Base-by-base conservation (phyloP, 75 land plant genomes). In the Larix kaempferi region DNA sequence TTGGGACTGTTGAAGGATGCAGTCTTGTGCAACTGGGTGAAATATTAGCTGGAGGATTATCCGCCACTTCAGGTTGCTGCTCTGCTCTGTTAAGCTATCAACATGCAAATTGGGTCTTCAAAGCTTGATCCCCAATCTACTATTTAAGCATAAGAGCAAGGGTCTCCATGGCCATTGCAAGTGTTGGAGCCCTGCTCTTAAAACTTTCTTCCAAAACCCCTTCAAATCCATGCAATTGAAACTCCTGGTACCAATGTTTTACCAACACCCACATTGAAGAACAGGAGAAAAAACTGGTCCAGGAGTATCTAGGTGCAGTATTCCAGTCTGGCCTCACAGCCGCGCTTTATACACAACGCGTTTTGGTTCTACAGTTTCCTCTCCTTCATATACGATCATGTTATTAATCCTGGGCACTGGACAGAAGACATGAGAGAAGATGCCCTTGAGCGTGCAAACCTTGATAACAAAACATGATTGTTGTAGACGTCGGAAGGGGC, bases 351-450 rank as follows among this genome's bases (percentile, higher is more conserved):
- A 74, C 85, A 85, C 61, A 86, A 83, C 39, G 87, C 85, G 17
- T 85, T 83, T 60, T 85, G 86, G 87, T 85, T 83, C 56, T 85
- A 85, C 65, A 74, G 86, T 25, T 85, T 85, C 37, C 27, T 85
- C 56, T 85, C 87, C 5, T 76, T 85, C n/a, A 71, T 85, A n/a
- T 85, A 85, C 33, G 86, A 85, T 39, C 87, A 62, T 57, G 57
- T 83, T 21, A 85, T 85, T 15, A 85, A 85, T 73, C 81, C 86
- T 19, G 78, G 86, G 54, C 83, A 84, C 65, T 83, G 87, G 87
- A 85, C 82, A 15, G 86, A 79, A 73, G 87, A 85, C 82, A 85
- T 85, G 87, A 61, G 86, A 29, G 85, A 85, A 60, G 86, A 83
- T 35, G 85, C 87, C 13, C 78, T 85, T 14, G 86, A 85, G 75